Base-by-base conservation (phyloP, 495 filamentous ascomycete genomes). In the Xylaria palmicola region DNA sequence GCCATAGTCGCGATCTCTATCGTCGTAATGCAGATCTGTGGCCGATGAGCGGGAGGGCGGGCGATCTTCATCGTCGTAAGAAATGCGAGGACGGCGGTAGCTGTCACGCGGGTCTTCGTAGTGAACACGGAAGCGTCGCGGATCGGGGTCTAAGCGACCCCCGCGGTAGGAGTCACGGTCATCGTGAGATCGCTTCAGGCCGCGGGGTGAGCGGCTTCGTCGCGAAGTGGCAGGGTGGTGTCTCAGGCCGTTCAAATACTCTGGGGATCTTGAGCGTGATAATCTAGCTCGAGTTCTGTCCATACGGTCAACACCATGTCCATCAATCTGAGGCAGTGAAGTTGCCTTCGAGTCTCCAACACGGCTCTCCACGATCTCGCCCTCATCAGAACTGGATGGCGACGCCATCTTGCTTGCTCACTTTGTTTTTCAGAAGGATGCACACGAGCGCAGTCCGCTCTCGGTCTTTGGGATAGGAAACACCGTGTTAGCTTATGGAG, bases 341-440 rank as follows among this genome's bases (percentile, higher is more conserved):
- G 77, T 76, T 82, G 81, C 81, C 82, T 77, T 79, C 71, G 68
- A 75, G 67, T 68, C 86, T 80, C 86, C 86, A 76, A 78, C 82
- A 76, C 69, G 67, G 68, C 85, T 85, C 78, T 89, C 91, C 78
- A 89, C 77, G 75, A 96, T 92, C 84, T 96, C 92, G 76, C 92
- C 92, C 79, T 96, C 90, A 78, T 86, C 85, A 70, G 83, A 84
- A 73, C 81, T 85, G 64, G 75, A 75, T 71, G 82, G 81, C 72
- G 79, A 79, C 69, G 74, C 69, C 76, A 78, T 77, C 62, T 67
- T 69, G 47, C 60, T 65, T 69, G 67, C 65, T 68, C 69, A 69
- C 69, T 76, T 66, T 75, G 65, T 63, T 9, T 58, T 58, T 65
- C 65, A 65, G 65, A 65, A 69, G 64, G 54, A 56, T 40, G 50